Evolutionary conservation across 352 stramenopile genomes (phyloP).

Genomic region (Pythium inflatum): DNA sequence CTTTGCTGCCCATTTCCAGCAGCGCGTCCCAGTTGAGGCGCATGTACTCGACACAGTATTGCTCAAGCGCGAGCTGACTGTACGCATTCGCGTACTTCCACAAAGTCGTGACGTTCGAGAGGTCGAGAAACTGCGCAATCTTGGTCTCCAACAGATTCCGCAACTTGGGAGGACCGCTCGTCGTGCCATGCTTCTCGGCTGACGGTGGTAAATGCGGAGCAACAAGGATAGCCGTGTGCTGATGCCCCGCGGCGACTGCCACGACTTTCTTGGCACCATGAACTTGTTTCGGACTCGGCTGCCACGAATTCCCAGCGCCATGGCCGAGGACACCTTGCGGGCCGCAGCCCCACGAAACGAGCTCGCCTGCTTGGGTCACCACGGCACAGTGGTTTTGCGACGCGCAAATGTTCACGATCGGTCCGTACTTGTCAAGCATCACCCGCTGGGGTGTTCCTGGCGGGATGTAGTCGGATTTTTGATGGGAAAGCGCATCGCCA

Average conservation of each 20-base stretch:
- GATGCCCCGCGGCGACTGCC: slow-evolving; percentile 64
- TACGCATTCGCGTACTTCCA: slow-evolving; percentile 68
- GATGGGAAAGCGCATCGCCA: slow-evolving; percentile 62
- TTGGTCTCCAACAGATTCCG: slow-evolving; percentile 50
- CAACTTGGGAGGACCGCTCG: slow-evolving; percentile 38
- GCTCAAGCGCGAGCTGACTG: slow-evolving; percentile 45
- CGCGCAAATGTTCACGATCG: slow-evolving; percentile 61
- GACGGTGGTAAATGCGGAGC: slow-evolving; percentile 39
- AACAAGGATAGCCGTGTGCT: slow-evolving; percentile 78
- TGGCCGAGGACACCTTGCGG: slow-evolving; percentile 74
- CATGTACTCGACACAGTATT: slow-evolving; percentile 68
- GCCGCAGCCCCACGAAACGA: slow-evolving; percentile 79
- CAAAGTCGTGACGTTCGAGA: slow-evolving; percentile 61
- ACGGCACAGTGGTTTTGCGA: slow-evolving; percentile 82
- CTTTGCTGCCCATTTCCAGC: slow-evolving; percentile 60
- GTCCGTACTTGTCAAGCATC: slow-evolving; percentile 45
- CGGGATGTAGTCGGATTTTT: slow-evolving; percentile 28
- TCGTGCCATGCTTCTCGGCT: not conserved
- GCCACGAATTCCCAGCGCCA: slow-evolving; percentile 73
- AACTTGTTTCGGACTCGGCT: slow-evolving; percentile 79
- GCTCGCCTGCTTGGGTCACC: slow-evolving; percentile 59
- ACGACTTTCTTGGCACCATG: slow-evolving; percentile 74
- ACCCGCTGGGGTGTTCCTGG: slow-evolving; percentile 57
- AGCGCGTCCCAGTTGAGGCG: slow-evolving; percentile 74
- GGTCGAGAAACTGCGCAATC: slow-evolving; percentile 55